Base-by-base conservation (phyloP, 192 early-diverging fungal genomes). In the Backusella tarrabulga region DNA sequence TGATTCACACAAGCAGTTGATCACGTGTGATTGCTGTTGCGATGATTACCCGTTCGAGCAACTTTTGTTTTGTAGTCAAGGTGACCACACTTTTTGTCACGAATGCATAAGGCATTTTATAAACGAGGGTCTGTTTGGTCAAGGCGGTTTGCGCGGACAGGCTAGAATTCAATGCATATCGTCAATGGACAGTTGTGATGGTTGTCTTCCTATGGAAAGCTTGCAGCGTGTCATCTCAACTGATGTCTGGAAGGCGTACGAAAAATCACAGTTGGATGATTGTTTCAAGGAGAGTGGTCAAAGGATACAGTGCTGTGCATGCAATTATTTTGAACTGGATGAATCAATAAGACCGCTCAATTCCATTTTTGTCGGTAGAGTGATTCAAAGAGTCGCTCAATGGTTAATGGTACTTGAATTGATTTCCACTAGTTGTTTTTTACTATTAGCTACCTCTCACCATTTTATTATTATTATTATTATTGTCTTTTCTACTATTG, bases 21-120 rank as follows among this genome's bases (percentile, higher is more conserved):
- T 87, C n/a, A 76, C 80, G 14, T 87, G 86, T 72, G 80, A 71
- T 41, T 87, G 86, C 52, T 87, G 86, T 66, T 86, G 79, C 67
- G 77, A 68, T 52, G 86, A 87, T 46, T 84, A 74, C 67, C 26
- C 86, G 23, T 87, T 87, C 71, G 86, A 87, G 75, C 40, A 77
- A 12, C 54, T 87, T 3, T 72, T 52, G 14, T 70, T 73, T 72
- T 87, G 86, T 74, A 84, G 71, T 34, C 67, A 81, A 66, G 86
- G 85, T 15, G 70, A 71, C 4, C 86, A 87, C 46, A 32, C 81
- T 12, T 87, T 85, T 21, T 87, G 86, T 66, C 66, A 82, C 29
- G 72, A 69, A 6, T 87, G 86, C 46, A 60, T 87, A 6, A 67
- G 56, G n/a, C 83, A 68, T 23, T 86, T 81, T 36, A 77, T 86